Conservation (phyloP, 768 basidiomycete genomes). For the Sarcodon aspratus region DNA sequence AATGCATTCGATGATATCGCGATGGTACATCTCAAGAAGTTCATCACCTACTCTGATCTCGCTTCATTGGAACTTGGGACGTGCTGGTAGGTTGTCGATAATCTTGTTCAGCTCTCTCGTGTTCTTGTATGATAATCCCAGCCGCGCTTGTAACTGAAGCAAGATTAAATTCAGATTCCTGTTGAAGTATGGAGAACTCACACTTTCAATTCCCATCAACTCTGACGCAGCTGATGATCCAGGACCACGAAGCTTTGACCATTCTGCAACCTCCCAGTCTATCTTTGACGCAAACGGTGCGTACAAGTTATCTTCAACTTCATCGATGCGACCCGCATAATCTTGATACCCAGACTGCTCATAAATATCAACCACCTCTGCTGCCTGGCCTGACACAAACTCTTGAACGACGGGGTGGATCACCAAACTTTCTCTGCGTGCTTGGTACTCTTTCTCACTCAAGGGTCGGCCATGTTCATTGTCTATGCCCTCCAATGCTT, state of each 20-base stretch:
- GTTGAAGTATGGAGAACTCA: conserved; percentile 11
- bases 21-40: conserved; percentile 19
- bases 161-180: too few species aligned
- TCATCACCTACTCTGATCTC: conserved; percentile 19
- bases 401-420: too few species aligned
- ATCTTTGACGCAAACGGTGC: conserved; percentile 23
- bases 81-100: conserved; percentile 17
- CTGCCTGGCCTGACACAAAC: too few species aligned
- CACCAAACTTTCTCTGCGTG: too few species aligned
- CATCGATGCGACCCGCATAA: too few species aligned
- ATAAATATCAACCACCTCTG: too few species aligned
- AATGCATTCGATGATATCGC: conserved; percentile 27
- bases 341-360: too few species aligned
- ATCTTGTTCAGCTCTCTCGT: conserved; percentile 20
- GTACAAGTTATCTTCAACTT: too few species aligned
- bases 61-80: conserved; percentile 13
- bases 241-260: conserved; percentile 25
- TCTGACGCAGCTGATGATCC: conserved; percentile 27
- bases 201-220: conserved; percentile 25
- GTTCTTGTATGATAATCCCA: conserved; percentile 23
- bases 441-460: too few species aligned
- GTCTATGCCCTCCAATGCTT: too few species aligned
- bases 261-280: conserved; percentile 29
- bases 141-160: conserved; percentile 10
- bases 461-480: too few species aligned